phyloP scores from a whole-genome alignment of 148 eudicot genomes.

The Amaranthus palmeri region DNA sequence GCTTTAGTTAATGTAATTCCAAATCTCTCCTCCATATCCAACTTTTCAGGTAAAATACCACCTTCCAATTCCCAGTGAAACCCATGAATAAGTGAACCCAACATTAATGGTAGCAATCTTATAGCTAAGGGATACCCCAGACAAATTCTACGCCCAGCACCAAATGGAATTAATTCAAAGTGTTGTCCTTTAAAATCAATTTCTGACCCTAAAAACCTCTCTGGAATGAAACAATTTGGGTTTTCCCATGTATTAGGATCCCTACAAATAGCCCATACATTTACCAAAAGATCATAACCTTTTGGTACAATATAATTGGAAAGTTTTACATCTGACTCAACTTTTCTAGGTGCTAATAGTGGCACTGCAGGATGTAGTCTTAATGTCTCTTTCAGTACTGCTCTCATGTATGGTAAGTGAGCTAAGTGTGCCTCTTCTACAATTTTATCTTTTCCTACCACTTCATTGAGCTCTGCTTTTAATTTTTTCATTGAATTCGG shows the following conservation, averaged over 20 bases:
- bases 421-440: constrained; percentile 21
- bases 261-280: constrained; percentile 25
- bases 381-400: constrained; percentile 28
- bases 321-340: constrained; percentile 10
- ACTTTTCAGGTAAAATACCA: constrained; percentile 7
- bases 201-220: constrained; percentile 17
- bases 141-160: constrained; percentile 24
- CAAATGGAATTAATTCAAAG: constrained; percentile 27
- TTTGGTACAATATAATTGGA: constrained; percentile 17
- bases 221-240: constrained; percentile 21
- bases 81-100: constrained; percentile 22
- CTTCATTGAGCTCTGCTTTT: constrained; percentile 21
- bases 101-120: constrained; percentile 21
- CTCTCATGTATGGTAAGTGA: constrained; percentile 27
- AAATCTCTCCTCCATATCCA: constrained; percentile 27
- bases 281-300: constrained; percentile 18
- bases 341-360: constrained; percentile 20
- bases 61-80: constrained; percentile 31
- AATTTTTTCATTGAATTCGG: constrained; percentile 23
- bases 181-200: constrained; percentile 21
- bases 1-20: constrained; percentile 23
- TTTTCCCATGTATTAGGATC: constrained; percentile 20
- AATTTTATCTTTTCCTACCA: constrained; percentile 18
- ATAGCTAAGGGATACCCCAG: constrained; percentile 20
- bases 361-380: constrained; percentile 28